These are phyloP conservation scores for Naganishia onofrii DNA, from an alignment of 768 basidiomycete genomes.

Conservation along the genomic window DNA sequence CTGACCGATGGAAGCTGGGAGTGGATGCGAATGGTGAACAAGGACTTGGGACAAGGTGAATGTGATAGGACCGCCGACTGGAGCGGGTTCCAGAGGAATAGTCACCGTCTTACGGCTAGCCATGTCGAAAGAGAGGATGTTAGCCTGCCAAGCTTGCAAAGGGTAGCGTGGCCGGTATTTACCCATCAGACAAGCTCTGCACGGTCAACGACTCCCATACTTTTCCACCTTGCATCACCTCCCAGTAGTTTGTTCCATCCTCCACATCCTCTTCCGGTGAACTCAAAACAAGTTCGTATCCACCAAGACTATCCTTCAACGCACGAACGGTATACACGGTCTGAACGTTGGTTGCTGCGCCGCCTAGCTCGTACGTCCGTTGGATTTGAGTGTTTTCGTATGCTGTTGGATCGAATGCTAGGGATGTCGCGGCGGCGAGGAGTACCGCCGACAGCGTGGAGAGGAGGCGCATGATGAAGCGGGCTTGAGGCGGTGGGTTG, in stretches of 20 bases:
- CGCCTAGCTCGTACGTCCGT: slow-evolving; percentile 83
- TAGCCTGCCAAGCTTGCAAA: neutral
- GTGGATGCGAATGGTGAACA: slow-evolving; percentile 72
- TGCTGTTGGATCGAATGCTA: slow-evolving; percentile 34
- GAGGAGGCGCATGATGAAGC: slow-evolving; percentile 19
- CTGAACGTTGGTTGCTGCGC: slow-evolving; percentile 79
- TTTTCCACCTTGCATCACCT: slow-evolving; percentile 46
- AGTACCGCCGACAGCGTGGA: slow-evolving; percentile 27
- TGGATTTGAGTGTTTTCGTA: slow-evolving; percentile 68
- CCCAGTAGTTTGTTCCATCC: slow-evolving; percentile 48
- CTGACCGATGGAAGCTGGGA: slow-evolving; percentile 72
- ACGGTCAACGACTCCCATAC: slow-evolving; percentile 28
- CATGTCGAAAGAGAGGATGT: slow-evolving; percentile 25
- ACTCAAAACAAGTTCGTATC: slow-evolving; percentile 48
- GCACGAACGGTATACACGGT: slow-evolving; percentile 83
- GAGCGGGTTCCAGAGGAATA: neutral
- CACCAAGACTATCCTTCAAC: slow-evolving; percentile 60
- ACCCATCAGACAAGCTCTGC: slow-evolving; percentile 30
- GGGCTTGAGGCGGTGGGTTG: neutral
- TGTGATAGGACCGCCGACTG: slow-evolving; percentile 57
- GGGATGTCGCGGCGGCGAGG: slow-evolving; percentile 5
- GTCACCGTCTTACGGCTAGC: slow-evolving; percentile 35
- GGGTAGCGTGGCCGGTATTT: neutral
- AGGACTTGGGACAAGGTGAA: slow-evolving; percentile 75
- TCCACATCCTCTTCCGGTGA: slow-evolving; percentile 33